Evolutionary conservation across 1,139 yeast species (phyloP).

Genomic region (Geotrichum macrosporum): DNA sequence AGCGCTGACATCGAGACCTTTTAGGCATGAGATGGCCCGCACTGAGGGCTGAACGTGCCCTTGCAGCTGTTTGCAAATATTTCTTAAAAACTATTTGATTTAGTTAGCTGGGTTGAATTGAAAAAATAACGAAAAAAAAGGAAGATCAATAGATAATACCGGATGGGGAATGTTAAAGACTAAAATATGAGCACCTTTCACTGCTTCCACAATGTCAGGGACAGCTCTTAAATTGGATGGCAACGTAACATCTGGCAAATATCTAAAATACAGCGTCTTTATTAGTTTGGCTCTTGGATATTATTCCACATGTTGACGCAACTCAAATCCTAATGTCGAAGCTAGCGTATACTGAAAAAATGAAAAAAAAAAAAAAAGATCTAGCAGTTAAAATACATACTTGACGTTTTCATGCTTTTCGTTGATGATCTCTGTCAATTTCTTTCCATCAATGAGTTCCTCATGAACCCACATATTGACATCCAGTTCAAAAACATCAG

Average conservation of each 20-base stretch:
- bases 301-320: no score
- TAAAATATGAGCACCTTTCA: slow-evolving; percentile 70
- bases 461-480: slow-evolving; percentile 96
- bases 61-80: slow-evolving; percentile 65
- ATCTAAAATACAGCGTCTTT: no score
- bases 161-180: slow-evolving; percentile 95
- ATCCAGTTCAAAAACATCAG: slow-evolving; percentile 57
- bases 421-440: slow-evolving; percentile 84
- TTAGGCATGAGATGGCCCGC: slow-evolving; percentile 87
- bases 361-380: slow-evolving; percentile 1
- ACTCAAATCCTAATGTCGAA: no score
- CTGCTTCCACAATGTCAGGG: slow-evolving; percentile 73
- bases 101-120: not conserved
- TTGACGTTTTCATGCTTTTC: slow-evolving; percentile 82
- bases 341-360: no score
- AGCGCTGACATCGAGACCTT: slow-evolving; percentile 81
- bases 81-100: slow-evolving; percentile 43
- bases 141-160: slow-evolving; percentile 23
- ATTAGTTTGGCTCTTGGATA: no score
- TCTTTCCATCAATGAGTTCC: slow-evolving; percentile 58
- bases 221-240: slow-evolving; percentile 80
- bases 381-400: slow-evolving; percentile 29
- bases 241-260: slow-evolving; percentile 73
- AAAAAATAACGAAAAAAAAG: not conserved
- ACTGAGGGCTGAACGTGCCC: slow-evolving; percentile 65